phyloP scores from a whole-genome alignment of 345 rosid species.

The Ceriops decandra region DNA sequence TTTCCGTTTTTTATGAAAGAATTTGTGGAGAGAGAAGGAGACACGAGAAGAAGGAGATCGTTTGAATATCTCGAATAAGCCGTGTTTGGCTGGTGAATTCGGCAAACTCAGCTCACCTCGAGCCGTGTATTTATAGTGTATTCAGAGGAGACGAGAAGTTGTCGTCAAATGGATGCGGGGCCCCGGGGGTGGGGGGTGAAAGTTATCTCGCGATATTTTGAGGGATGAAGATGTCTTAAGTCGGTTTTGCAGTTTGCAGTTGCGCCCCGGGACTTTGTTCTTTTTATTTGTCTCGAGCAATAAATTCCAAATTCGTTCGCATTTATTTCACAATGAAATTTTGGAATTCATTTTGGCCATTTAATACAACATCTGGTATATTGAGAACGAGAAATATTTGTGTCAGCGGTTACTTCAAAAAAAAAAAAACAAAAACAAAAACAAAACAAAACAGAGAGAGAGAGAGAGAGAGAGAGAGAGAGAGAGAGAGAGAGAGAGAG shows the following conservation, averaged over 20 bases:
- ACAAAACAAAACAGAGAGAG: too few species aligned
- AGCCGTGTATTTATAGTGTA: conserved; percentile 47
- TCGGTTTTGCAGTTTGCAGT: background rate
- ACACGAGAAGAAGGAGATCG: background rate
- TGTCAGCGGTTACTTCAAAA: too few species aligned
- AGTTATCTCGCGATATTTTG: conserved; percentile 20
- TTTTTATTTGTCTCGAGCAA: background rate
- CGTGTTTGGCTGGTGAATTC: conserved; percentile 30
- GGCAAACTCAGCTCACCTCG: conserved; percentile 50
- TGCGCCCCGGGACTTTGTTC: background rate
- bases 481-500: too few species aligned
- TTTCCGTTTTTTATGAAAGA: too few species aligned
- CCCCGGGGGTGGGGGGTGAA: background rate
- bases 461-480: too few species aligned
- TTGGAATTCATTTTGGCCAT: too few species aligned
- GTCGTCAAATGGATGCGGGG: background rate
- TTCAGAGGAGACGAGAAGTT: background rate
- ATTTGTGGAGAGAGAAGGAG: background rate
- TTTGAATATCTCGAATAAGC: background rate
- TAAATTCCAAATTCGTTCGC: background rate
- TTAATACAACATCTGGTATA: too few species aligned
- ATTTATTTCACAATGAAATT: background rate
- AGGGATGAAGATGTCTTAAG: background rate
- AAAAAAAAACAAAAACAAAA: too few species aligned
- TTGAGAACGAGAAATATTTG: too few species aligned